Evolutionary conservation across 2,329 filamentous ascomycete genomes (phyloP).

Genomic region (Arthrobotrys entomopaga): DNA sequence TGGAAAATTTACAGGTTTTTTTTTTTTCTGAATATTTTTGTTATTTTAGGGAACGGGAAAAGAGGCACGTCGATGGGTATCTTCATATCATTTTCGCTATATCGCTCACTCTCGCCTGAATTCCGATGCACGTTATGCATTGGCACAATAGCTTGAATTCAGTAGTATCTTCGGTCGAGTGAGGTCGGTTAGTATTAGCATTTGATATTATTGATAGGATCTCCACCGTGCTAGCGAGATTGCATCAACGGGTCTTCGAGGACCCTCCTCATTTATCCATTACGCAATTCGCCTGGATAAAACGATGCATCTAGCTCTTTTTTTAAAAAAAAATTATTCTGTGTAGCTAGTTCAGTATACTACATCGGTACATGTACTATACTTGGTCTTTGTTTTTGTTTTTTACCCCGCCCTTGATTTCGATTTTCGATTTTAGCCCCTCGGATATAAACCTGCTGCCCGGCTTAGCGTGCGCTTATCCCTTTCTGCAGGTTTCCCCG

Average conservation of each 20-base stretch:
- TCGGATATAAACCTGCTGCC: slow-evolving; percentile 12
- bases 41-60: no score
- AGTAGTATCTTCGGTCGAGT: no score
- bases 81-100: slow-evolving; percentile 1
- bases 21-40: no score
- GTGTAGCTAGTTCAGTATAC: no score
- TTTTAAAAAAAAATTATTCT: no score
- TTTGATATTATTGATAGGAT: slow-evolving; percentile 29
- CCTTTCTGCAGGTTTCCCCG: slow-evolving; percentile 36
- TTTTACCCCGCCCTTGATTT: slow-evolving; percentile 20
- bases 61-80: slow-evolving; percentile 2
- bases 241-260: slow-evolving; percentile 12
- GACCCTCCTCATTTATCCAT: slow-evolving; percentile 32
- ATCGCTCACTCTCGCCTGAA: no score
- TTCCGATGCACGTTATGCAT: no score
- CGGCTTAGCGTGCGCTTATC: slow-evolving; percentile 28
- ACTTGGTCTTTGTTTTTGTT: not conserved
- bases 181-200: slow-evolving; percentile 8
- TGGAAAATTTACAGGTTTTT: no score
- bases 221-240: slow-evolving; percentile 27
- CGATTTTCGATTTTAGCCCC: slow-evolving; percentile 29
- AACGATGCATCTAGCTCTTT: no score
- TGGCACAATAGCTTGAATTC: no score
- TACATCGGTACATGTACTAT: no score
- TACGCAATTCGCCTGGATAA: slow-evolving; percentile 33